Base-by-base conservation (phyloP, 495 filamentous ascomycete genomes). In the Penicillium longicatenatum region DNA sequence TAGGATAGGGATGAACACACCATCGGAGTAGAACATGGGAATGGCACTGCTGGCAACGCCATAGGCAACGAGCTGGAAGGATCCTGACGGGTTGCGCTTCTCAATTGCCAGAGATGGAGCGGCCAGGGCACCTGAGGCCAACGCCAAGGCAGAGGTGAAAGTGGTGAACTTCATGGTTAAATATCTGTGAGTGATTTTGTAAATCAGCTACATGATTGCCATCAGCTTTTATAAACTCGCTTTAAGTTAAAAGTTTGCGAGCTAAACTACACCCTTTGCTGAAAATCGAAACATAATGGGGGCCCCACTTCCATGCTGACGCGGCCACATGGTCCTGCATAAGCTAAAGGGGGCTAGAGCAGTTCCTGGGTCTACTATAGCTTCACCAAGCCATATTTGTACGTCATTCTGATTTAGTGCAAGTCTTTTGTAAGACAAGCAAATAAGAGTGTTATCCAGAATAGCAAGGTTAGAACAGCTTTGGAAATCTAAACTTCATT, bases 21-120 rank as follows among this genome's bases (percentile, higher is more conserved):
- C 66, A 26, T 69, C 66, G 0, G 66, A 63, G 21, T 64, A 69
- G 22, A 69, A 67, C 0, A 67, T 42, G 3, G 51, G 46, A 16
- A 65, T 33, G 12, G 19, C 39, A 3, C 21, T 19, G 6, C 47
- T 39, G 0, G 30, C 54, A 6, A 62, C 33, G 16, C 57, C 57
- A 21, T 68, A 68, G 16, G 65, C 65, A 35, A 65, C 24, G 26
- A 67, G 42, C 4, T 49, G 52, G 44, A 68, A 68, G 6, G 62
- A 56, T 17, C 47, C 62, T 2, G 52, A 52, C 21, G 60, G 64
- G 42, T 58, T 58, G 37, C 65, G 65, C 47, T 60, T 68, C 31
- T 55, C 43, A 4, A 65, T 47, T 22, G 44, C 30, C 4, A 44
- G 26, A 7, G 49, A 42, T 3, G 55, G 54, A 7, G 47, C 42